Base-by-base conservation (phyloP, 805 yeast species). In the Kodamaea restingae region DNA sequence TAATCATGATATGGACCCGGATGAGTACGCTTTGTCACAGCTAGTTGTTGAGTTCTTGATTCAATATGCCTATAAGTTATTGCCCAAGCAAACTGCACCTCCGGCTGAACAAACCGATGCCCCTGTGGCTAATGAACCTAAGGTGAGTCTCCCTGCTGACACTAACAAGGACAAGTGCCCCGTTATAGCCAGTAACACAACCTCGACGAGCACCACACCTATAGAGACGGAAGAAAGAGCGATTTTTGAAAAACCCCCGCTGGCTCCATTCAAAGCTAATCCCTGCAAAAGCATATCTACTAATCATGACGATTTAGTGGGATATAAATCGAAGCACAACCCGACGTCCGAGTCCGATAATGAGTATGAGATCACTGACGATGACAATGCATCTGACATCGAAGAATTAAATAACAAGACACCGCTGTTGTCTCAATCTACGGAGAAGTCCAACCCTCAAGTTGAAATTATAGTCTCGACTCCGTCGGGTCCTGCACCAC, bases 1-100 rank as follows among this genome's bases (percentile, higher is more conserved):
- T 4, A 76, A 74, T 48, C 97, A 93, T 59, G 96, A 90, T 56
- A 78, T 91, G 81, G 78, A 83, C 30, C 97, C 97, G 1, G 87
- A 80, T 22, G 97, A 93, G 61, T 90, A 90, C 63, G 91, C 86
- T 9, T 64, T 88, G 25, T 85, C 95, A 4, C 88, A 90, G 48
- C 72, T 80, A 6, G 96, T 87, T 24, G 83, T 93, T 18, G 95
- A 90, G 54, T 88, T 91, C 48, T 73, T 93, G 65, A 85, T 91
- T 41, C 90, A 84, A 48, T 88, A 91, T 57, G 82, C 91, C 15
- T 82, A 84, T 56, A 79, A 81, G 56, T 71, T 91, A 32, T 65
- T 90, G 42, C 88, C 91, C n/a, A 57, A 44, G 58, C 71, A 51
- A 56, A 47, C 32, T 14, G 25, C 14, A 14, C 26, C 18, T 21